These are phyloP conservation scores for Colletotrichum somersetense DNA, from an alignment of 2,329 filamentous ascomycete species.

Conservation along the genomic window DNA sequence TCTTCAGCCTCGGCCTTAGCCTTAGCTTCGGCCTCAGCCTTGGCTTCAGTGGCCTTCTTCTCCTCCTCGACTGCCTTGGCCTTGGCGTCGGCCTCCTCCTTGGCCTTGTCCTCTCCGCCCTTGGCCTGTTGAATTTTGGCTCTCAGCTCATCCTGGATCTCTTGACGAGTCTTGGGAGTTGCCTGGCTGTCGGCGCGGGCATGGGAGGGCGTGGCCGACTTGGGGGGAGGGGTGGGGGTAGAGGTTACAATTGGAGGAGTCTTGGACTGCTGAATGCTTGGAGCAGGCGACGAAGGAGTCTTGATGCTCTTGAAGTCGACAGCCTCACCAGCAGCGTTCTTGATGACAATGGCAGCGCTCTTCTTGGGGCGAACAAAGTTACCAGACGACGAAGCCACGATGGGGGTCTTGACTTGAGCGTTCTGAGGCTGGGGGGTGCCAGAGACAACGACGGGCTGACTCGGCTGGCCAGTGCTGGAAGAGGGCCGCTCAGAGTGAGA, in stretches of 20 bases:
- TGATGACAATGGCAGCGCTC: slow-evolving; percentile 85
- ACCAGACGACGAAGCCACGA: slow-evolving; percentile 55
- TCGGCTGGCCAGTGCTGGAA: slow-evolving; percentile 73
- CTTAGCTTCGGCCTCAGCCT: slow-evolving; percentile 42
- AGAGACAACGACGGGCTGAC: slow-evolving; percentile 70
- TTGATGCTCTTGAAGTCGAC: slow-evolving; percentile 73
- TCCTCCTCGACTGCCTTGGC: slow-evolving; percentile 54
- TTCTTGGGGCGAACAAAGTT: slow-evolving; percentile 69
- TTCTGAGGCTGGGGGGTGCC: slow-evolving; percentile 73
- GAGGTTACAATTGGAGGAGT: slow-evolving; percentile 79
- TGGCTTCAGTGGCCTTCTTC: slow-evolving; percentile 48
- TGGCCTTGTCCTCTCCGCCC: slow-evolving; percentile 48
- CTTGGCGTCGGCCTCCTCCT: slow-evolving; percentile 54
- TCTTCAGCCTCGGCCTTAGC: slow-evolving; percentile 24
- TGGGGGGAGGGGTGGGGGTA: slow-evolving; percentile 83
- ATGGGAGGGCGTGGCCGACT: slow-evolving; percentile 77
- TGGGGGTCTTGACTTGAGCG: slow-evolving; percentile 63
- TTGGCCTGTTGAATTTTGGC: slow-evolving; percentile 79
- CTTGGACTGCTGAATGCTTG: slow-evolving; percentile 68
- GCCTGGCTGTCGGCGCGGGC: slow-evolving; percentile 77
- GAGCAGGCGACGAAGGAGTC: slow-evolving; percentile 68
- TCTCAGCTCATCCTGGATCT: slow-evolving; percentile 86
- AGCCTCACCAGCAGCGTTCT: slow-evolving; percentile 83
- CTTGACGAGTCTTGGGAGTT: slow-evolving; percentile 79
- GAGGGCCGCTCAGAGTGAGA: slow-evolving; percentile 79